Conservation (phyloP, 345 rosid species). For the Euphorbia lathyris region DNA sequence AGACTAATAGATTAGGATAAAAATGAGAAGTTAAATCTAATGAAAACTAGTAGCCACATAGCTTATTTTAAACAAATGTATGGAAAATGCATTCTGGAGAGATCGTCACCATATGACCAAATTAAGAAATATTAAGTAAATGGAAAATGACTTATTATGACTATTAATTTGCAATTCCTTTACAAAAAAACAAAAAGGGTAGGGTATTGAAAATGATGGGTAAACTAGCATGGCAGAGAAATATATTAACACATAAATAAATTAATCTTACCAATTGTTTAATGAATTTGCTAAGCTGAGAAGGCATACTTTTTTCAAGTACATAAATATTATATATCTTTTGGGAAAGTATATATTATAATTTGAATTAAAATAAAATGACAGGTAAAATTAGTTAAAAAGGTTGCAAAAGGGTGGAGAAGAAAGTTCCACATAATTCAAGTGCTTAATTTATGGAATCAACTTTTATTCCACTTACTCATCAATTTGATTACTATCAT, state of each 20-base stretch:
- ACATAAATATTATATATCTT: not conserved
- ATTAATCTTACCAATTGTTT: not conserved
- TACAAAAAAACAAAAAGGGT: not conserved
- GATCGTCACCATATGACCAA: not conserved
- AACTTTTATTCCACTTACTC: not conserved
- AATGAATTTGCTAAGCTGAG: not conserved
- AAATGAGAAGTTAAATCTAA: not conserved
- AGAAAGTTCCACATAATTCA: not conserved
- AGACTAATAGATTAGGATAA: too few species aligned
- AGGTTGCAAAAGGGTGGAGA: not conserved
- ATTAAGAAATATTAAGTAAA: not conserved
- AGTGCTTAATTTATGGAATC: slow-evolving; percentile 3
- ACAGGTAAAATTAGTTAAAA: not conserved
- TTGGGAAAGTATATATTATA: too few species aligned
- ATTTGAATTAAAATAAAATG: not conserved
- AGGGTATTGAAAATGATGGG: not conserved
- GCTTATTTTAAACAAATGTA: not conserved
- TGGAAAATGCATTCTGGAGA: not conserved
- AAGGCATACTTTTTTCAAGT: not conserved
- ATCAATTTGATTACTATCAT: not conserved
- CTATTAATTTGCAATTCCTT: not conserved
- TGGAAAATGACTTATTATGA: not conserved
- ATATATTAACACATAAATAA: not conserved
- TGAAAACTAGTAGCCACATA: not conserved
- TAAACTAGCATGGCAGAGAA: not conserved